Base-by-base conservation (phyloP, 805 yeast genomes). In the Candida nemodendra region DNA sequence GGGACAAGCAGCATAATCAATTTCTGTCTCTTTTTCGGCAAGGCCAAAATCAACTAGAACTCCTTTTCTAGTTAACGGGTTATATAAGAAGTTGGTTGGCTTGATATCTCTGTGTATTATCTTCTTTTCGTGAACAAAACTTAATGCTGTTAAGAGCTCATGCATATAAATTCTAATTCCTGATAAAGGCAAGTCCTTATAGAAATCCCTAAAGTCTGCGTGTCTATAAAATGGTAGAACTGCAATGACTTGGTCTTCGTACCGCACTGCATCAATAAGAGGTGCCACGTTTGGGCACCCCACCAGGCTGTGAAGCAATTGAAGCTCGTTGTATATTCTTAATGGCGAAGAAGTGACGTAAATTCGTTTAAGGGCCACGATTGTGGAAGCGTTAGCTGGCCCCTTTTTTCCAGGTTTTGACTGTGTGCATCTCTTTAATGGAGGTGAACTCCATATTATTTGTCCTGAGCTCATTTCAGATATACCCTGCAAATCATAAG, bases 311-410 rank as follows among this genome's bases (percentile, higher is more conserved):
- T 84, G 83, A 22, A 93, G 69, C 32, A 93, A 65, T 47, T 82
- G 82, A 46, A 93, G 72, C 61, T 93, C 99, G 59, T 90, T 90
- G 51, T 77, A 79, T 30, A 93, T 91, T 61, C 99, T 74, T 45
- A 79, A 81, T 0, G 98, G 97, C 6, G 97, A 88, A 1, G 96
- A 86, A 0, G 99, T 93, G 15, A 90, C 98, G 60, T 91, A 90
- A 32, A 93, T 88, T 54, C 93, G 78, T 59, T 93, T 93, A 49
- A 93, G 68, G 2, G 99, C 99, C 40, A 93, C 98, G 19, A 53
- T 32, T 7, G 61, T 30, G 39, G 53, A 50, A 5, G 48, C 55
- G 34, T 55, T 53, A 18, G 43, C 49, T 16, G 47, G 54, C 11
- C 44, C 44, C 21, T 40, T 56, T 25, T 45, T 41, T 30, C 50